phyloP scores from a whole-genome alignment of 1,284 basidiomycete genomes.

The Wolfiporia cocos region DNA sequence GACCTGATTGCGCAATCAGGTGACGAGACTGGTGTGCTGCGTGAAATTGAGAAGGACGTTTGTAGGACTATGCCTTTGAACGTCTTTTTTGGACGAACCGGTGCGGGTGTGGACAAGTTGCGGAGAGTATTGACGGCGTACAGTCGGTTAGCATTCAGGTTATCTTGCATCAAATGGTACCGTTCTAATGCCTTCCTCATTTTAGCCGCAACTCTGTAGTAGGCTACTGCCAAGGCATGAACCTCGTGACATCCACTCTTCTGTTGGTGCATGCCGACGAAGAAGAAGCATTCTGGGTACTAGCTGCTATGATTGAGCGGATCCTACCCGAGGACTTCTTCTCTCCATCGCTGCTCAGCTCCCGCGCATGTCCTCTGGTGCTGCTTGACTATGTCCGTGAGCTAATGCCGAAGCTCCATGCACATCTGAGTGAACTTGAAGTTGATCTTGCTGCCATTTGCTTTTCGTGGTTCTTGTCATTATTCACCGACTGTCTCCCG shows the following conservation, averaged over 20 bases:
- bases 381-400: constrained; percentile 84
- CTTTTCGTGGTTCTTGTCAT: constrained; percentile 96
- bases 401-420: constrained; percentile 67
- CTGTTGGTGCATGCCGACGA: constrained; percentile 90
- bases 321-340: constrained; percentile 83
- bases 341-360: constrained; percentile 78
- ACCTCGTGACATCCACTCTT: constrained; percentile 90
- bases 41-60: constrained; percentile 96
- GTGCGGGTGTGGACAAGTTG: constrained; percentile 89
- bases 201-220: constrained; percentile 75
- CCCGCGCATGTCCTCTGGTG: constrained; percentile 90
- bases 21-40: constrained; percentile 52
- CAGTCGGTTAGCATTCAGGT: constrained; percentile 68
- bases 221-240: constrained; percentile 94
- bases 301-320: constrained; percentile 84
- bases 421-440: constrained; percentile 74
- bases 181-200: constrained; percentile 3
- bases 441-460: constrained; percentile 93
- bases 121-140: constrained; percentile 87
- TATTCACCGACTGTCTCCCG: constrained; percentile 95
- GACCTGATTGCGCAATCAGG: constrained; percentile 68
- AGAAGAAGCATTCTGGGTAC: constrained; percentile 97
- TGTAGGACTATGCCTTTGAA: constrained; percentile 93
- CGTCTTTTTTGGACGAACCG: constrained; percentile 94
- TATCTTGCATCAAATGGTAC: background rate